phyloP scores from a whole-genome alignment of 495 filamentous ascomycete genomes.

The Aspergillus nanangensis region DNA sequence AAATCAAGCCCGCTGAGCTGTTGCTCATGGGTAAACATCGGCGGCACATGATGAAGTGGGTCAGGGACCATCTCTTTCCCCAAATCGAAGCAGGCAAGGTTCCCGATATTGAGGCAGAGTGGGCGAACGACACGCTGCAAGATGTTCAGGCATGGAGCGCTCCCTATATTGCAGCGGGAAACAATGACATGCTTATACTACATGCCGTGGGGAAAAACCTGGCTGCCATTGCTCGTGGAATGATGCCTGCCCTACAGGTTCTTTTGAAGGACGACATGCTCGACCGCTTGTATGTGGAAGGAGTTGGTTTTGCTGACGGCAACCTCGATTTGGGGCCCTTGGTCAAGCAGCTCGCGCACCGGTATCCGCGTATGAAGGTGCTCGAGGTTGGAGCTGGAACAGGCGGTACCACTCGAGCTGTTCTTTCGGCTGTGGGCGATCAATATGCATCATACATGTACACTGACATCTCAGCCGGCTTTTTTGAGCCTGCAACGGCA shows the following conservation, averaged over 20 bases:
- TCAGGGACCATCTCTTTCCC: background rate
- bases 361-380: conserved; percentile 32
- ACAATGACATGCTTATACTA: background rate
- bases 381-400: conserved; percentile 42
- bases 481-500: conserved; percentile 25
- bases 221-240: background rate
- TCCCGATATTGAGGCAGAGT: background rate
- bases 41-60: background rate
- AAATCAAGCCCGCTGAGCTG: background rate
- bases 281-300: background rate
- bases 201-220: background rate
- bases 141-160: background rate
- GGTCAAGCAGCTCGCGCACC: conserved; percentile 23
- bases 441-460: conserved; percentile 35
- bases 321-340: conserved; percentile 2
- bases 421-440: conserved; percentile 9
- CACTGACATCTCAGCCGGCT: conserved; percentile 32
- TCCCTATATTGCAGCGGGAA: background rate
- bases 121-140: background rate
- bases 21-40: background rate
- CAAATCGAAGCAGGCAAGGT: background rate
- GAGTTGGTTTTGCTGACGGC: background rate
- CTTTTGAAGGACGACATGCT: conserved; percentile 12
- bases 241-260: background rate
- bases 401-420: conserved; percentile 25